Conservation (phyloP, 78 protist species). For the Trichosphaerium sp. region DNA sequence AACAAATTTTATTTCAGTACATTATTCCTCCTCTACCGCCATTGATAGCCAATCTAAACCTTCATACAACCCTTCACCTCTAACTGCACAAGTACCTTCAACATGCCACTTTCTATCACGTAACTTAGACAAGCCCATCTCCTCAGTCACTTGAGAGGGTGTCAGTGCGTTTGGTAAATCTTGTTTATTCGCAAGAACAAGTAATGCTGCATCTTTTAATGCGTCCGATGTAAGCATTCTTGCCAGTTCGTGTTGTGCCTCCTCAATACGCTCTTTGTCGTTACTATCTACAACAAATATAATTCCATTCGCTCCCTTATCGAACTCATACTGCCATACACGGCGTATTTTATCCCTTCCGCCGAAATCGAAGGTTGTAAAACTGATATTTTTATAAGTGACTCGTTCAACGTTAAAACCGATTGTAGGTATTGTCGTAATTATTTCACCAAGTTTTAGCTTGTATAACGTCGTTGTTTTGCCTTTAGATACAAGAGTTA, state of each 20-base stretch:
- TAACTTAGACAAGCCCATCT: slow-evolving; percentile 6
- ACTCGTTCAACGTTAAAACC: slow-evolving; percentile 84
- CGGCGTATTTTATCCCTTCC: slow-evolving; percentile 80
- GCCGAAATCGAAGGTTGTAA: slow-evolving; percentile 82
- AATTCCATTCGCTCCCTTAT: slow-evolving; percentile 33
- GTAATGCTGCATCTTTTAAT: slow-evolving; percentile 17
- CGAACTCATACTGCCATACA: slow-evolving; percentile 60
- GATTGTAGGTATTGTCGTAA: slow-evolving; percentile 30
- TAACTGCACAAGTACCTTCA: slow-evolving; percentile 39
- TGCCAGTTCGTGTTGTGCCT: slow-evolving; percentile 39
- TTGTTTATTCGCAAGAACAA: slow-evolving; percentile 73
- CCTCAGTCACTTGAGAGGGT: slow-evolving; percentile 20
- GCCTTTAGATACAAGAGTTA: too few relatives aligned
- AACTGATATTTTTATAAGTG: slow-evolving; percentile 74
- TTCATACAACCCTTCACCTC: slow-evolving; percentile 60
- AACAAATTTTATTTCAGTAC: background rate
- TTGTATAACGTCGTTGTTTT: background rate
- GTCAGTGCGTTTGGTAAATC: slow-evolving; percentile 56
- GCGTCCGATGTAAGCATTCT: background rate
- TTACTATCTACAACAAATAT: slow-evolving; percentile 73
- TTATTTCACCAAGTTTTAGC: slow-evolving; percentile 6
- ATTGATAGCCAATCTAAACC: slow-evolving; percentile 66
- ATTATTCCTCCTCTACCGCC: too few relatives aligned
- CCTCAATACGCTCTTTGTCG: slow-evolving; percentile 52
- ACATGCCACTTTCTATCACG: slow-evolving; percentile 28